A percentile compares a stretch with the other conserved stretches of the same genome.
Evolutionary conservation across 148 eudicot species (phyloP).

Genomic region (Cornus suecica): DNA sequence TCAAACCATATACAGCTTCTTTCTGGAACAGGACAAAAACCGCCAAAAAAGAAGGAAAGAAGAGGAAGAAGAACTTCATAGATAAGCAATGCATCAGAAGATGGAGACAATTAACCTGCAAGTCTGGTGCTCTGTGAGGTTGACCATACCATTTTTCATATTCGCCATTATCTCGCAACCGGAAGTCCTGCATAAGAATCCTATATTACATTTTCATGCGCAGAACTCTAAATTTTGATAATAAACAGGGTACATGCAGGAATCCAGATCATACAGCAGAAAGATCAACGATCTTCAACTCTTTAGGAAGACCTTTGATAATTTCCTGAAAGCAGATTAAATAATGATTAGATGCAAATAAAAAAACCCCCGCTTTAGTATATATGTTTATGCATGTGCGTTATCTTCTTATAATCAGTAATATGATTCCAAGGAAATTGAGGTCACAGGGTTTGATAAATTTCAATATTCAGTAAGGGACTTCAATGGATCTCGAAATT

Average conservation of each 20-base stretch:
- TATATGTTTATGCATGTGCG: too few relatives aligned
- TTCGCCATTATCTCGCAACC: conserved; percentile 62
- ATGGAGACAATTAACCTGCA: conserved; percentile 51
- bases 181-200: conserved; percentile 65
- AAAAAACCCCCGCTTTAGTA: too few relatives aligned
- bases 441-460: background rate
- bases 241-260: background rate
- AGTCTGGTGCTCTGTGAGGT: conserved; percentile 76
- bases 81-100: background rate
- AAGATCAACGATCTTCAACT: conserved; percentile 85
- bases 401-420: too few relatives aligned
- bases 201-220: conserved; percentile 9
- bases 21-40: too few relatives aligned
- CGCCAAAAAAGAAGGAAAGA: too few relatives aligned
- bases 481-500: background rate
- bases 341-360: background rate
- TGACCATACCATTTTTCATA: conserved; percentile 98
- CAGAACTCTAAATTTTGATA: background rate
- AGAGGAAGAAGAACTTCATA: background rate
- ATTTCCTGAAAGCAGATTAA: conserved; percentile 60
- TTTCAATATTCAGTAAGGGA: background rate
- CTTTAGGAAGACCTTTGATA: conserved; percentile 68
- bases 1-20: conserved; percentile 92
- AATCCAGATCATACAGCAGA: conserved; percentile 66
- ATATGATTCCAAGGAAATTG: background rate